These are phyloP conservation scores for Epichloe hybrida DNA, from an alignment of 2,329 filamentous ascomycete genomes.

Conservation along the genomic window DNA sequence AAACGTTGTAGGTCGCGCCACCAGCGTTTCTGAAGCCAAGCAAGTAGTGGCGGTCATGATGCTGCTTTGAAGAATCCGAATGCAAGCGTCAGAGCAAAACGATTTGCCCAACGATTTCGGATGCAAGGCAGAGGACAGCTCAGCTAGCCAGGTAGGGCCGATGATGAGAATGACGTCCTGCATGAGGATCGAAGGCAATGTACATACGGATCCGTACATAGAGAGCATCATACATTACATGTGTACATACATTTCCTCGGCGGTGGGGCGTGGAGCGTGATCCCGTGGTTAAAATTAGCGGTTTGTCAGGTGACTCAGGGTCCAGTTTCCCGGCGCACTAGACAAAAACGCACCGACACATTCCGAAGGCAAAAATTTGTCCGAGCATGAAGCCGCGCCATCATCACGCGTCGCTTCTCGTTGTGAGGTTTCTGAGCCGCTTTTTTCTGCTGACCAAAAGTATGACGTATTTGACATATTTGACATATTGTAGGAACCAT, in stretches of 20 bases:
- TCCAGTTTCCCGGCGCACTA: too few relatives aligned
- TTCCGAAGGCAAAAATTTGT: too few relatives aligned
- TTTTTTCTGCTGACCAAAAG: neutral
- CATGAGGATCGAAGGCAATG: neutral
- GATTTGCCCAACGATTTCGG: too few relatives aligned
- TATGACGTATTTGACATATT: neutral
- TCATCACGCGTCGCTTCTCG: neutral
- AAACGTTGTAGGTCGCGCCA: neutral
- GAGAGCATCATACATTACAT: neutral
- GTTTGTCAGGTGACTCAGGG: too few relatives aligned
- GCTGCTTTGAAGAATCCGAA: too few relatives aligned
- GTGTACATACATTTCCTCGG: neutral
- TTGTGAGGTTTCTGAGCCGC: neutral
- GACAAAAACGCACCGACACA: too few relatives aligned
- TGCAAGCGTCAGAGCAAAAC: too few relatives aligned
- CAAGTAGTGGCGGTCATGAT: neutral
- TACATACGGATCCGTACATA: neutral
- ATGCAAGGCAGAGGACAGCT: too few relatives aligned
- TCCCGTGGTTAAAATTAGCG: too few relatives aligned
- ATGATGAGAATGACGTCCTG: slow-evolving; percentile 3
- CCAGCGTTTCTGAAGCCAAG: neutral
- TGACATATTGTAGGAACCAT: too few relatives aligned
- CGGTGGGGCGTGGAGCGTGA: neutral
- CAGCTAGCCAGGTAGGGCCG: neutral
- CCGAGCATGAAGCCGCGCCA: neutral